Evolutionary conservation across 305 asterid species (phyloP), one percentile per base, ranked within the genome.

Genomic region (Fraxinus ornus): DNA sequence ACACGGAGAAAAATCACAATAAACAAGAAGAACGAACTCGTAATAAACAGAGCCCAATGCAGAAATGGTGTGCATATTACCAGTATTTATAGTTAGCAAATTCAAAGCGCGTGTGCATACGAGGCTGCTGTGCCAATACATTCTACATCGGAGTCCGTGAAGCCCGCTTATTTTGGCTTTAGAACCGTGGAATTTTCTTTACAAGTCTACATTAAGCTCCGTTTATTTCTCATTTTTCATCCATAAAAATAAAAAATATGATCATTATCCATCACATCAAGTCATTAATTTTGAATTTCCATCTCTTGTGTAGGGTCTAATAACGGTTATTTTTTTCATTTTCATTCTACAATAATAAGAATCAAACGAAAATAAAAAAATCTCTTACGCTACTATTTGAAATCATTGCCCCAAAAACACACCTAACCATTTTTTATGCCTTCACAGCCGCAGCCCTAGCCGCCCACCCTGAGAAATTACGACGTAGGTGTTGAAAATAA

Each of bases 41-140:
- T 71, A 32, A 17, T 21, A 33, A 71, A 6, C 47, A 30, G 41
- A 32, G 76, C 41, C 41, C 76, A 7, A 33, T 33, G 76, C 26
- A 71, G 47, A 71, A 71, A 71, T 4, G 44, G 22, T 30, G 13
- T 19, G 2, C 12, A 71, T 5, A 33, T 22, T 4, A 1, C n/a
- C 47, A 22, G 76, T 71, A 71, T 71, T 71, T 71, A 71, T 71
- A 71, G 47, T 71, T 33, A 30, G 33, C 41, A 71, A 71, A 71
- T 15, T 26, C 47, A n/a, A 6, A 71, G 7, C 8, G 47, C 44
- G 17, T 33, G 76, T 71, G 76, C 76, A 21, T n/a, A 70, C 24
- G 39, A 28, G 24, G 75, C 62, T 52, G 62, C 19, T 49, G 75
- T 22, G 75, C 19, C 32, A 17, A 26, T 68, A 68, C 39, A 68